These are phyloP conservation scores for Beauveria medogensis DNA, from an alignment of 2,329 filamentous ascomycete species.

Conservation along the genomic window DNA sequence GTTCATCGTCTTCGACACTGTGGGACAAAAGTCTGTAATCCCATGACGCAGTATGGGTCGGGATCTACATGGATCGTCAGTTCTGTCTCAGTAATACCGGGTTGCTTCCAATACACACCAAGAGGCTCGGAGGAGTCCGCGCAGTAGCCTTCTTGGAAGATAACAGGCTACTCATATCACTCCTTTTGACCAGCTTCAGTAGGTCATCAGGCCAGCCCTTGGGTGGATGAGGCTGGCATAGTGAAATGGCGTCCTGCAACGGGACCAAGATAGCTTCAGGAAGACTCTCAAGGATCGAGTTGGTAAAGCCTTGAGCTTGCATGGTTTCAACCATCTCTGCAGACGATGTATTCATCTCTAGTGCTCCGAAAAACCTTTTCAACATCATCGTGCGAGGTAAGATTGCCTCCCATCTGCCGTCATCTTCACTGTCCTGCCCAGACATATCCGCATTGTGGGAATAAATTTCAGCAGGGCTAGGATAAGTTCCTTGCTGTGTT, in stretches of 20 bases:
- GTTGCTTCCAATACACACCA: constrained; percentile 28
- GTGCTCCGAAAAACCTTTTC: constrained; percentile 54
- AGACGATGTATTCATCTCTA: constrained; percentile 43
- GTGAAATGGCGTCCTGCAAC: constrained; percentile 74
- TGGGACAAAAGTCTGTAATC: constrained; percentile 75
- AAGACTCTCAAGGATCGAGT: constrained; percentile 66
- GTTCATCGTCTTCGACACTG: constrained; percentile 50
- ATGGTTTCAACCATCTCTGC: constrained; percentile 67
- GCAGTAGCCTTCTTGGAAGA: constrained; percentile 29
- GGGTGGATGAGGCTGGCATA: constrained; percentile 76
- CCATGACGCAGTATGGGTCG: constrained; percentile 58
- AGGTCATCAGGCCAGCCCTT: constrained; percentile 65
- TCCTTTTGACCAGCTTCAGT: constrained; percentile 68
- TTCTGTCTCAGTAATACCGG: not conserved
- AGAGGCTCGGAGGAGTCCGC: constrained; percentile 29
- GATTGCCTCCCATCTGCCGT: constrained; percentile 36
- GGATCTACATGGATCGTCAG: constrained; percentile 31
- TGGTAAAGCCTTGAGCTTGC: constrained; percentile 54
- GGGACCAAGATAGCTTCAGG: constrained; percentile 78
- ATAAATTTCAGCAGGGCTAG: constrained; percentile 38
- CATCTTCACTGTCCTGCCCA: constrained; percentile 27
- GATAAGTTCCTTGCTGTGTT: constrained; percentile 29
- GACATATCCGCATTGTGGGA: constrained; percentile 28
- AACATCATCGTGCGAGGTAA: constrained; percentile 65
- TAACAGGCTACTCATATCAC: constrained; percentile 67